Conservation (phyloP, 257 asterid genomes). For the Datura wrightii region DNA sequence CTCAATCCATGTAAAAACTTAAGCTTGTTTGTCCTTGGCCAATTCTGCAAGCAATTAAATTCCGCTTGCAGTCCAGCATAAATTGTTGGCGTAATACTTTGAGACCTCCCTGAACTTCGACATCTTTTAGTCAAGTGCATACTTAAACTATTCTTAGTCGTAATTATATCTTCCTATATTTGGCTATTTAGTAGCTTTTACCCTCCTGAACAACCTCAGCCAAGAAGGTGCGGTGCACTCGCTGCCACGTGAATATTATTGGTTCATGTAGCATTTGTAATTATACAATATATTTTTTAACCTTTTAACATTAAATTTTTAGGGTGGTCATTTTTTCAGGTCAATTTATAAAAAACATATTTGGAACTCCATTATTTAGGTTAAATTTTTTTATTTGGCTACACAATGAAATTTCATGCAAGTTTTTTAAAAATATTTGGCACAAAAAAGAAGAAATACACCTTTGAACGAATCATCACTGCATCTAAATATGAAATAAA, state of each 20-base stretch:
- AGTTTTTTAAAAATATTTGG: not conserved
- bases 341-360: no score
- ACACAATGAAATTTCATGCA: not conserved
- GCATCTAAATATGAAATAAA: constrained; percentile 8
- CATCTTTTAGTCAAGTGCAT: not conserved
- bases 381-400: not conserved
- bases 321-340: no score
- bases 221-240: not conserved
- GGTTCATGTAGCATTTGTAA: not conserved
- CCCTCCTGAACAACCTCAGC: not conserved
- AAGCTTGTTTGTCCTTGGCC: not conserved
- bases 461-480: not conserved
- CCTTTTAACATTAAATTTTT: no score
- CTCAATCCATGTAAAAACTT: no score
- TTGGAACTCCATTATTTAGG: no score
- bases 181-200: not conserved
- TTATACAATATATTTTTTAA: not conserved
- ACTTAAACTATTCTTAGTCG: not conserved
- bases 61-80: not conserved
- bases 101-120: not conserved
- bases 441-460: not conserved
- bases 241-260: not conserved
- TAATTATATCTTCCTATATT: not conserved
- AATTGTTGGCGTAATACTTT: constrained; percentile 4
- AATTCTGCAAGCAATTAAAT: not conserved